phyloP scores from a whole-genome alignment of 2,329 filamentous ascomycete genomes.

The Rhynchosporium secalis region DNA sequence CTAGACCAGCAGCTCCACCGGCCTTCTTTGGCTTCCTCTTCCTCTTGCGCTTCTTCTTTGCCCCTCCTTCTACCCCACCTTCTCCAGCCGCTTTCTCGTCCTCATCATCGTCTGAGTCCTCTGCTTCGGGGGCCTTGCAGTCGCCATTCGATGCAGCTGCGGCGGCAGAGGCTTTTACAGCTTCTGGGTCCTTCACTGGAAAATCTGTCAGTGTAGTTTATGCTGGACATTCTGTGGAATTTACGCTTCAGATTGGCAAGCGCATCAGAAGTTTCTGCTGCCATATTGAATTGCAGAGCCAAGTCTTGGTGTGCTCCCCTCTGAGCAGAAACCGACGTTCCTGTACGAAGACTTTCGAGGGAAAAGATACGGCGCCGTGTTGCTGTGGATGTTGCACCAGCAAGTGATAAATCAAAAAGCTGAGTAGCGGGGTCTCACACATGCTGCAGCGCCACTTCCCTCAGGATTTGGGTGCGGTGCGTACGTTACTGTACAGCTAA shows the following conservation, averaged over 20 bases:
- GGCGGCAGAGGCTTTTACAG: constrained; percentile 34
- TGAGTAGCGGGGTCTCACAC: constrained; percentile 10
- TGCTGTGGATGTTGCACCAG: neutral
- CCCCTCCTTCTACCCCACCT: constrained; percentile 42
- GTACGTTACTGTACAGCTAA: neutral
- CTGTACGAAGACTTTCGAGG: neutral
- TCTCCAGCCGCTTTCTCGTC: constrained; percentile 46
- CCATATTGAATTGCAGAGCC: constrained; percentile 31
- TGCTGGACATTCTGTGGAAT: constrained; percentile 53
- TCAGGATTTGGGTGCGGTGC: neutral
- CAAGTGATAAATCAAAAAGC: neutral
- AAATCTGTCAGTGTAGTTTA: constrained; percentile 11
- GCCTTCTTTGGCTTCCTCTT: constrained; percentile 80
- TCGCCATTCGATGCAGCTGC: constrained; percentile 33
- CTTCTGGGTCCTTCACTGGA: constrained; percentile 38
- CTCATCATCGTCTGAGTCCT: constrained; percentile 56
- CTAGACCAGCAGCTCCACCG: constrained; percentile 62
- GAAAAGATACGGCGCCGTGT: neutral
- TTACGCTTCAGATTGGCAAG: constrained; percentile 90
- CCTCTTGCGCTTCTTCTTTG: constrained; percentile 64
- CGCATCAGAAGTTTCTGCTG: constrained; percentile 65
- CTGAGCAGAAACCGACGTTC: neutral
- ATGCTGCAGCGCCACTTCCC: too few relatives aligned
- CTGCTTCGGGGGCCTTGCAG: constrained; percentile 35
- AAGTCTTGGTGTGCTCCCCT: constrained; percentile 11